Evolutionary conservation across 2,329 filamentous ascomycete species (phyloP).

Genomic region (Epichloe bromicola): DNA sequence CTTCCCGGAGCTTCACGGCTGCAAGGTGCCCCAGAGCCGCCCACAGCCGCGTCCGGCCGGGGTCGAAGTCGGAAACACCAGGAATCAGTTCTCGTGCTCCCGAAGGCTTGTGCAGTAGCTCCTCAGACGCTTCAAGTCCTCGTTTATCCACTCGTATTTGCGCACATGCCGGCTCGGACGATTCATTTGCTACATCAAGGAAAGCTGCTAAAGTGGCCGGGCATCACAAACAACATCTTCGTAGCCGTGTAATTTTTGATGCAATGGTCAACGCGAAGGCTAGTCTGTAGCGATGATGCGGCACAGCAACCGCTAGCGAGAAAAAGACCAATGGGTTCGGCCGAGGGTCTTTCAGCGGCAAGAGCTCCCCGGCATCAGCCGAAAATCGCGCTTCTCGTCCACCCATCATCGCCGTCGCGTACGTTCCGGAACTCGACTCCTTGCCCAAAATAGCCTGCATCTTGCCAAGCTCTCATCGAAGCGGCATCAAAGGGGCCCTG

Average conservation of each 20-base stretch:
- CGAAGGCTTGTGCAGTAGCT: not conserved
- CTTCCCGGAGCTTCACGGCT: slow-evolving; percentile 8
- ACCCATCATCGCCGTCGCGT: slow-evolving; percentile 37
- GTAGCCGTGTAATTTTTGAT: not conserved
- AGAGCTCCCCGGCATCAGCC: slow-evolving; percentile 19
- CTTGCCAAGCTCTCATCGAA: slow-evolving; percentile 84
- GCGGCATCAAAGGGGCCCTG: slow-evolving; percentile 79
- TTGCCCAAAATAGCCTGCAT: slow-evolving; percentile 84
- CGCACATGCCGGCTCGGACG: not conserved
- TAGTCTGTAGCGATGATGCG: slow-evolving; percentile 20
- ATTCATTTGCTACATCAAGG: not conserved
- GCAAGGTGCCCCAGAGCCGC: slow-evolving; percentile 5
- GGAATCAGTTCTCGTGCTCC: slow-evolving; percentile 1
- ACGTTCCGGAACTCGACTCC: slow-evolving; percentile 65
- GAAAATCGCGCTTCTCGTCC: slow-evolving; percentile 40
- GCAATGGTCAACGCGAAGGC: not conserved
- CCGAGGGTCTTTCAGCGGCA: slow-evolving; percentile 19
- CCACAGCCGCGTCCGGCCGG: slow-evolving; percentile 4
- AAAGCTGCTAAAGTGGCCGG: not conserved
- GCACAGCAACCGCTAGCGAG: slow-evolving; percentile 22
- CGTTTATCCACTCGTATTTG: not conserved
- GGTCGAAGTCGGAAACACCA: slow-evolving; percentile 3
- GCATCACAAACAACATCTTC: not conserved
- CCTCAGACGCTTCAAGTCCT: not conserved
- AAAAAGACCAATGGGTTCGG: slow-evolving; percentile 33